Conservation (phyloP, 495 filamentous ascomycete genomes). For the Immersiella caudata region DNA sequence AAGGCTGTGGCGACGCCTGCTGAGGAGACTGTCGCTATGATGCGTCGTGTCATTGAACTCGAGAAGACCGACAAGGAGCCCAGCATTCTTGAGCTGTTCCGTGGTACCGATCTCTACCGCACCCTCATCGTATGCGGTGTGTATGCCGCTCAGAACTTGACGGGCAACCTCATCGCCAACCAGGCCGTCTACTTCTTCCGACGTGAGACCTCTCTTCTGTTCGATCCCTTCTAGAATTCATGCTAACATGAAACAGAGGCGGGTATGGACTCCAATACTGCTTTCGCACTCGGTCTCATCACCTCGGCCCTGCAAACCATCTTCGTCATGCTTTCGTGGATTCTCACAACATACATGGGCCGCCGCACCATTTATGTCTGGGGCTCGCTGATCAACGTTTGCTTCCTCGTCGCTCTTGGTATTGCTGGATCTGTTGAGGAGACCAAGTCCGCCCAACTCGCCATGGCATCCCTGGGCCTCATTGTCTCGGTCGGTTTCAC, state of each 20-base stretch:
- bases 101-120: conserved; percentile 46
- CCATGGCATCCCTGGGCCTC: conserved; percentile 57
- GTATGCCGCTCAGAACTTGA: conserved; percentile 44
- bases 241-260: conserved; percentile 30
- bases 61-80: conserved; percentile 34
- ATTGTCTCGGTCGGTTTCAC: conserved; percentile 60
- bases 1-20: conserved; percentile 38
- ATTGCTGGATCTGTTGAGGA: conserved; percentile 48
- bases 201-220: conserved; percentile 38
- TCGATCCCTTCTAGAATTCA: conserved; percentile 26
- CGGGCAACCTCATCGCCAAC: conserved; percentile 44
- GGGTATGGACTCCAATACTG: conserved; percentile 39
- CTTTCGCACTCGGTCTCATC: conserved; percentile 52
- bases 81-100: conserved; percentile 47
- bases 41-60: conserved; percentile 32
- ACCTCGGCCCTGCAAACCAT: conserved; percentile 54
- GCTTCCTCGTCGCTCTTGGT: conserved; percentile 47
- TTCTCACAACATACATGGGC: conserved; percentile 50
- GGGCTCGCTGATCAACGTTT: conserved; percentile 45
- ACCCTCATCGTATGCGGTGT: conserved; percentile 53
- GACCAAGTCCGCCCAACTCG: conserved; percentile 41
- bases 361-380: conserved; percentile 53
- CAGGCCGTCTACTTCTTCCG: conserved; percentile 42
- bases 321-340: conserved; percentile 58
- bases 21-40: conserved; percentile 46